phyloP scores from a whole-genome alignment of 2,329 filamentous ascomycete genomes.

The Didymella pinodella region DNA sequence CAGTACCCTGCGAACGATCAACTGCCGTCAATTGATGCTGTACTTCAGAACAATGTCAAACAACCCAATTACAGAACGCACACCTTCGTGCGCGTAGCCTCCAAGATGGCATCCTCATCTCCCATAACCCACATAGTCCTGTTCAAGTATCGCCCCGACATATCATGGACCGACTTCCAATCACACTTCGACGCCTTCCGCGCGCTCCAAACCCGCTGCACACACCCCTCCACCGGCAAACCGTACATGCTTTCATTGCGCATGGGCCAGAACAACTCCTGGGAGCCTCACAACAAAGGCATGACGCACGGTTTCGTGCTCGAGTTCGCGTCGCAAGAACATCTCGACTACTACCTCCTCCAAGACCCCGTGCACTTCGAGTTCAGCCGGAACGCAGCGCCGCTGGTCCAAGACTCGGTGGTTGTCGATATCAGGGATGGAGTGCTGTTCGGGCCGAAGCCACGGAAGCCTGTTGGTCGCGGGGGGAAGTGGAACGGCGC shows the following conservation, averaged over 20 bases:
- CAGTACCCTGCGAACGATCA: background rate
- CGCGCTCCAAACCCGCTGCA: constrained; percentile 35
- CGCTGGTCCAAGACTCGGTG: constrained; percentile 43
- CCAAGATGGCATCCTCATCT: background rate
- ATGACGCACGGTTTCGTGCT: constrained; percentile 49
- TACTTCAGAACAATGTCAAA: background rate
- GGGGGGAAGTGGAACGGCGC: constrained; percentile 30
- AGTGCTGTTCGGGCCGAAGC: constrained; percentile 39
- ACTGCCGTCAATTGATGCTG: constrained; percentile 8
- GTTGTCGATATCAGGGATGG: constrained; percentile 48
- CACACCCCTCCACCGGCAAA: constrained; percentile 35
- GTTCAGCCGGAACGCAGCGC: constrained; percentile 39
- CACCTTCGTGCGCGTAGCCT: too few relatives aligned
- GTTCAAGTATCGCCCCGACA: constrained; percentile 46
- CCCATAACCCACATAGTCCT: constrained; percentile 47
- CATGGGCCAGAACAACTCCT: constrained; percentile 46
- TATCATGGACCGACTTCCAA: constrained; percentile 45
- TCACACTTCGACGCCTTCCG: constrained; percentile 43
- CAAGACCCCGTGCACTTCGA: constrained; percentile 42
- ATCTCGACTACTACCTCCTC: constrained; percentile 47
- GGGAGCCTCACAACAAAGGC: constrained; percentile 45
- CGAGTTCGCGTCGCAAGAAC: constrained; percentile 45
- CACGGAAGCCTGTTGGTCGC: constrained; percentile 28
- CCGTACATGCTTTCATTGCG: constrained; percentile 46
- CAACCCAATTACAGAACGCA: too few relatives aligned